phyloP scores from a whole-genome alignment of 306 rosid species.

The Pterocarpus santalinus region DNA sequence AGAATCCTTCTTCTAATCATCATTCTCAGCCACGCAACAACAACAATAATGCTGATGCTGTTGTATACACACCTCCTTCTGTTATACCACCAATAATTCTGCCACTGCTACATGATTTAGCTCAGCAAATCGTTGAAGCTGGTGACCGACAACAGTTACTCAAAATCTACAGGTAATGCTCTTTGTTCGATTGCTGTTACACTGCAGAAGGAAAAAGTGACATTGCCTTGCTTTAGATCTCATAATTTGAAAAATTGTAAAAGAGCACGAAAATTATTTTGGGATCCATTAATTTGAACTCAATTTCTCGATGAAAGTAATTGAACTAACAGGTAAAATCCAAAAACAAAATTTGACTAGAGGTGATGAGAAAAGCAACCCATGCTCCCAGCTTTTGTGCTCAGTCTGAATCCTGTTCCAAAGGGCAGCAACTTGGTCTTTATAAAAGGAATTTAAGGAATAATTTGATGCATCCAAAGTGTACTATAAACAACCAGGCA shows the following conservation, averaged over 20 bases:
- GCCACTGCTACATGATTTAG: slow-evolving; percentile 85
- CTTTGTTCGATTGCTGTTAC: slow-evolving; percentile 19
- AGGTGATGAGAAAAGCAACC: background rate
- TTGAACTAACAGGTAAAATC: background rate
- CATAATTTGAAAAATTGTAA: slow-evolving; percentile 41
- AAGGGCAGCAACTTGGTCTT: background rate
- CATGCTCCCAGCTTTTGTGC: background rate
- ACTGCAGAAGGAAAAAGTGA: slow-evolving; percentile 31
- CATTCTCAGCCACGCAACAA: slow-evolving; percentile 70
- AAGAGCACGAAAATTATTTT: slow-evolving; percentile 5
- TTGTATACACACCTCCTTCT: slow-evolving; percentile 84
- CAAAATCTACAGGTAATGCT: slow-evolving; percentile 73
- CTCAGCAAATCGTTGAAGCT: slow-evolving; percentile 95
- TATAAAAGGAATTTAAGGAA: background rate
- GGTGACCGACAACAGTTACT: slow-evolving; percentile 85
- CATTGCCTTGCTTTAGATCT: slow-evolving; percentile 23
- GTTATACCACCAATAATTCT: slow-evolving; percentile 89
- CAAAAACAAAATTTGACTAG: background rate
- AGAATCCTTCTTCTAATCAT: slow-evolving; percentile 62
- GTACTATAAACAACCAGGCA: background rate
- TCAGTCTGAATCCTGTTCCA: background rate
- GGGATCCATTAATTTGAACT: background rate
- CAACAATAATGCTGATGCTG: slow-evolving; percentile 65
- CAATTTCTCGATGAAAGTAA: background rate
- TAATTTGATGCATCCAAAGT: background rate